Conservation (phyloP, 495 filamentous ascomycete species). For the Penicillium subrubescens region DNA sequence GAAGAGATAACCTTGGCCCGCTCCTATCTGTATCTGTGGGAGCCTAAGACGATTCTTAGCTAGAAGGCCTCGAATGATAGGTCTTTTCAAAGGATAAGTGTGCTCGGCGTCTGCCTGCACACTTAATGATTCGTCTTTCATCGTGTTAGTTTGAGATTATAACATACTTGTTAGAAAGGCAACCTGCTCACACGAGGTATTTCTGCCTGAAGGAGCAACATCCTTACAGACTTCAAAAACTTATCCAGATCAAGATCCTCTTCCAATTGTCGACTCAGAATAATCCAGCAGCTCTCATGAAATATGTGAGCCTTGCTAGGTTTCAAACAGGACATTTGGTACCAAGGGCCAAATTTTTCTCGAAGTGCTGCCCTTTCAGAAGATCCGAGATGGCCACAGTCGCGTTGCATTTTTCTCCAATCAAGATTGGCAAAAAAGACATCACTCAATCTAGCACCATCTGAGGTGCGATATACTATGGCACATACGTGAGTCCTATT, state of each 20-base stretch:
- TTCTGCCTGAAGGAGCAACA: conserved; percentile 4
- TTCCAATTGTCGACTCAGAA: conserved; percentile 9
- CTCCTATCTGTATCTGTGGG: neutral
- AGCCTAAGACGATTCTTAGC: neutral
- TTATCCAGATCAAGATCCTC: conserved; percentile 7
- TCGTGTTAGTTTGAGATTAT: neutral
- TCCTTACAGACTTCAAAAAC: conserved; percentile 13
- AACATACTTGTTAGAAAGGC: neutral
- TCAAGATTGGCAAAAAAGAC: neutral
- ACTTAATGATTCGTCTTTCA: neutral
- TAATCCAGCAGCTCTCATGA: conserved; percentile 9
- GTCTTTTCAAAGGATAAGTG: conserved; percentile 2
- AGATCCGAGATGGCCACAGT: neutral
- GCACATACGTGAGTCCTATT: conserved; percentile 2
- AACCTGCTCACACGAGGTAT: neutral
- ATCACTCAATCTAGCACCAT: conserved; percentile 3
- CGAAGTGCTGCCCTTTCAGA: neutral
- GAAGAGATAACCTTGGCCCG: neutral
- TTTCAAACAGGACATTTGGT: neutral
- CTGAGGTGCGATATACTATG: conserved; percentile 3
- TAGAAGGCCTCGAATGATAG: neutral
- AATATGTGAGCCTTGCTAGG: conserved; percentile 7
- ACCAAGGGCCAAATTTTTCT: conserved; percentile 7
- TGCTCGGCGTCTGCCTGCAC: neutral
- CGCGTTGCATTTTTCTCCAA: neutral